A percentile compares a stretch with the other conserved stretches of the same genome.
Conservation (phyloP, 192 early-diverging fungal genomes). For the Dissophora globulifera region DNA sequence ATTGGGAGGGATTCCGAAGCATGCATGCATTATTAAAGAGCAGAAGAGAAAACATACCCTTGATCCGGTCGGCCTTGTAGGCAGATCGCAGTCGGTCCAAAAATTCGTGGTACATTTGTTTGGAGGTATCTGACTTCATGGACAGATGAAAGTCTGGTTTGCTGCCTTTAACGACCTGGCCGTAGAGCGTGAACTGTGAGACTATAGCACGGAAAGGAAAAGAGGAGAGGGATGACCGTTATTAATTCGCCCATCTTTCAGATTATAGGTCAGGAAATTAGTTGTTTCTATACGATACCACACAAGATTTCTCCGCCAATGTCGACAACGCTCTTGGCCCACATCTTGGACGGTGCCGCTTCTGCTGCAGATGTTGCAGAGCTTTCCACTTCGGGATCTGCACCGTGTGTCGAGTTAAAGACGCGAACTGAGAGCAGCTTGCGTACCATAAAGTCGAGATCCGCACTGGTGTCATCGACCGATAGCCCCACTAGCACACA, state of each 20-base stretch:
- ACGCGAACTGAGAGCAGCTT: slow-evolving; percentile 85
- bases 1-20: not conserved
- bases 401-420: slow-evolving; percentile 61
- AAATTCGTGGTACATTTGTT: slow-evolving; percentile 80
- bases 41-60: no score
- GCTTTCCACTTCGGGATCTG: no score
- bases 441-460: slow-evolving; percentile 87
- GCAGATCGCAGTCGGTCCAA: slow-evolving; percentile 70
- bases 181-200: slow-evolving; percentile 95
- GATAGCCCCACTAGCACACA: slow-evolving; percentile 80
- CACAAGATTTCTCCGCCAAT: slow-evolving; percentile 79
- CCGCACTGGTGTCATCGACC: slow-evolving; percentile 72
- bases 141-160: slow-evolving; percentile 96
- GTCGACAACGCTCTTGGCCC: slow-evolving; percentile 85
- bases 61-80: slow-evolving; percentile 73
- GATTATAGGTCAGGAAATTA: no score
- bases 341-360: slow-evolving; percentile 66
- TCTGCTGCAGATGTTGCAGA: no score
- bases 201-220: slow-evolving; percentile 57
- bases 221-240: not conserved
- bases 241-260: no score
- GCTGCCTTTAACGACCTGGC: slow-evolving; percentile 78
- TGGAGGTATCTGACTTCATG: slow-evolving; percentile 77
- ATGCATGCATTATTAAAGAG: no score
- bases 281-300: slow-evolving; percentile 66